A percentile compares a stretch with the other conserved stretches of the same genome.
These are phyloP conservation scores for Viola odorata DNA, from an alignment of 345 rosid genomes.

Conservation along the genomic window DNA sequence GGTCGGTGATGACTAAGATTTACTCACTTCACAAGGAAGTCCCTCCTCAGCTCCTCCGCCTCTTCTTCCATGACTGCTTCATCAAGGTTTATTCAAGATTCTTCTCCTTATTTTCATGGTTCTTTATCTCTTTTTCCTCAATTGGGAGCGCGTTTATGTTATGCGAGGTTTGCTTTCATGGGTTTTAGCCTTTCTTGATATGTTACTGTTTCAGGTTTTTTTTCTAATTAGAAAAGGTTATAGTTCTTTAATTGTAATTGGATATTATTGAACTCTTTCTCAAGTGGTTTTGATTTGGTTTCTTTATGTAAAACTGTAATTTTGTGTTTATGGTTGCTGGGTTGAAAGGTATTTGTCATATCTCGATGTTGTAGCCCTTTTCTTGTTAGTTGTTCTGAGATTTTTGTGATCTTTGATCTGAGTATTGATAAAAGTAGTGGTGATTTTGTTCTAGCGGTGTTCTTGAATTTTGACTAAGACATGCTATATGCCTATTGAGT, in stretches of 20 bases:
- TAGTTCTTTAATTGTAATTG: neutral
- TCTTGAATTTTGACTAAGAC: neutral
- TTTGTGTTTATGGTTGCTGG: too few relatives aligned
- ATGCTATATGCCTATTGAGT: neutral
- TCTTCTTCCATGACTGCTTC: constrained; percentile 47
- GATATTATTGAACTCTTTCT: neutral
- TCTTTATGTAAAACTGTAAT: neutral
- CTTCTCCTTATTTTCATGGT: neutral
- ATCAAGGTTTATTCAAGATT: constrained; percentile 18
- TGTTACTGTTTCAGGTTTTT: neutral
- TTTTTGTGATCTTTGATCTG: neutral
- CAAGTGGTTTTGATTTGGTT: neutral
- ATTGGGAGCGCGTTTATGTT: neutral
- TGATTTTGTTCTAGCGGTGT: neutral
- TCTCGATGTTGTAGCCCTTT: neutral
- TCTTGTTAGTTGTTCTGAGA: neutral
- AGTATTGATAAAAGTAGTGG: too few relatives aligned
- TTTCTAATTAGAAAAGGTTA: neutral
- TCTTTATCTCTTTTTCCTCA: neutral
- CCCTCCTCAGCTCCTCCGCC: constrained; percentile 29
- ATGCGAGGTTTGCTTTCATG: neutral
- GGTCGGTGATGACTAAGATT: constrained; percentile 19
- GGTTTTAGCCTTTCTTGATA: neutral
- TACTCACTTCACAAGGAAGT: constrained; percentile 19
- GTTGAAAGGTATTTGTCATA: too few relatives aligned